Conservation (phyloP, 352 stramenopile genomes). For the Phytopythium chamaehyphon region DNA sequence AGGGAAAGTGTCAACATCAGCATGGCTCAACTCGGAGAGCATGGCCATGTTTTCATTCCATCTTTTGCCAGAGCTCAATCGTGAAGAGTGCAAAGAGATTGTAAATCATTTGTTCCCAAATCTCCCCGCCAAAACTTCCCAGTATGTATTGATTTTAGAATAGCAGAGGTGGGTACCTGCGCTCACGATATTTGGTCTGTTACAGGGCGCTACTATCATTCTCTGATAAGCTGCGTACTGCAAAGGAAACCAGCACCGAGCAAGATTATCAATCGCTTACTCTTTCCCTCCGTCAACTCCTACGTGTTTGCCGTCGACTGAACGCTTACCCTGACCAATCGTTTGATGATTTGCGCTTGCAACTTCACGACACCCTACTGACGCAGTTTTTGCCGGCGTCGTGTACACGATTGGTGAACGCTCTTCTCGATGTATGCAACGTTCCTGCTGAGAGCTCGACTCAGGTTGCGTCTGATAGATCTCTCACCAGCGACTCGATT, state of each 20-base stretch:
- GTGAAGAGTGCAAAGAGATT: constrained; percentile 41
- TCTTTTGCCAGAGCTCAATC: constrained; percentile 33
- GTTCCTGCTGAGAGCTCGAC: constrained; percentile 13
- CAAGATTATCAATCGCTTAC: constrained; percentile 47
- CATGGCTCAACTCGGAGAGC: constrained; percentile 74
- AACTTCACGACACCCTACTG: constrained; percentile 76
- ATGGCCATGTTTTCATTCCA: constrained; percentile 83
- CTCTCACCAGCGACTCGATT: constrained; percentile 26
- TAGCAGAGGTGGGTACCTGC: background rate
- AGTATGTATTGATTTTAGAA: constrained; percentile 39
- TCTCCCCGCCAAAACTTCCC: constrained; percentile 47
- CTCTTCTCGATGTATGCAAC: constrained; percentile 42
- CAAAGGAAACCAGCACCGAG: constrained; percentile 37
- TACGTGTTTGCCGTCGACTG: constrained; percentile 60
- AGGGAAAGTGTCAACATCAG: constrained; percentile 41
- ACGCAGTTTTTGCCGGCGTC: constrained; percentile 69
- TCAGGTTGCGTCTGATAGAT: background rate
- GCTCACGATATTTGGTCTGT: background rate
- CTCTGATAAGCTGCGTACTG: constrained; percentile 38
- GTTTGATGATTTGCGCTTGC: constrained; percentile 45
- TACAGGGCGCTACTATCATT: constrained; percentile 49
- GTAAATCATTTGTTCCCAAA: constrained; percentile 44
- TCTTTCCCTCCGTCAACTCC: constrained; percentile 60
- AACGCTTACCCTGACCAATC: constrained; percentile 67
- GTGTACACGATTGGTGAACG: constrained; percentile 43